phyloP scores from a whole-genome alignment of 495 filamentous ascomycete genomes.

The Penicillium subrubescens region DNA sequence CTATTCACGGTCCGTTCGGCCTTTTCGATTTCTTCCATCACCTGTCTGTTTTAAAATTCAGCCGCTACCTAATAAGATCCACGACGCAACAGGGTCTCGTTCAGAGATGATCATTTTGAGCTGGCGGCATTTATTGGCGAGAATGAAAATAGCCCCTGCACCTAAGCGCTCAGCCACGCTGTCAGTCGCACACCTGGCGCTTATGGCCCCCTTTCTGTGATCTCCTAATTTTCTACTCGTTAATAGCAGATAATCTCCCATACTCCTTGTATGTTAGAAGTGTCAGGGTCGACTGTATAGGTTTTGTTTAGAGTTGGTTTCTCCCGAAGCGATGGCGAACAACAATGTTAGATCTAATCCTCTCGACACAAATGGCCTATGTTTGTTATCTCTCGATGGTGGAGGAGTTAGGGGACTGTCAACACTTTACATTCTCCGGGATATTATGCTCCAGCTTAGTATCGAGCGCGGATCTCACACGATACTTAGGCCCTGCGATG shows the following conservation, averaged over 20 bases:
- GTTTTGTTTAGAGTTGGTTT: neutral
- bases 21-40: neutral
- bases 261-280: neutral
- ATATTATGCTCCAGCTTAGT: slow-evolving; percentile 43
- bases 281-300: neutral
- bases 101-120: neutral
- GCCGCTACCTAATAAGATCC: too few species aligned
- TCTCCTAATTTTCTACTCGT: neutral
- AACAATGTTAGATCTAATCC: neutral
- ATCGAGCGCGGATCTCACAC: slow-evolving; percentile 7
- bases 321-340: neutral
- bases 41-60: too few species aligned
- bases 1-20: too few species aligned
- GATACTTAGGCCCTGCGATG: slow-evolving; percentile 42
- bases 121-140: neutral
- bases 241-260: neutral
- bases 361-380: slow-evolving; percentile 19
- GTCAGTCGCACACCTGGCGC: neutral
- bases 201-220: neutral
- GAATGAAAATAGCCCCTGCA: neutral
- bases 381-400: slow-evolving; percentile 37
- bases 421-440: slow-evolving; percentile 39
- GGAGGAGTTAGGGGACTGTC: slow-evolving; percentile 51
- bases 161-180: neutral
- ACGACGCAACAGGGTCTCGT: neutral